Percentiles rank a stretch among this genome's conserved stretches.
Evolutionary conservation across 352 stramenopile genomes (phyloP).

Genomic region (Pythium folliculosum): DNA sequence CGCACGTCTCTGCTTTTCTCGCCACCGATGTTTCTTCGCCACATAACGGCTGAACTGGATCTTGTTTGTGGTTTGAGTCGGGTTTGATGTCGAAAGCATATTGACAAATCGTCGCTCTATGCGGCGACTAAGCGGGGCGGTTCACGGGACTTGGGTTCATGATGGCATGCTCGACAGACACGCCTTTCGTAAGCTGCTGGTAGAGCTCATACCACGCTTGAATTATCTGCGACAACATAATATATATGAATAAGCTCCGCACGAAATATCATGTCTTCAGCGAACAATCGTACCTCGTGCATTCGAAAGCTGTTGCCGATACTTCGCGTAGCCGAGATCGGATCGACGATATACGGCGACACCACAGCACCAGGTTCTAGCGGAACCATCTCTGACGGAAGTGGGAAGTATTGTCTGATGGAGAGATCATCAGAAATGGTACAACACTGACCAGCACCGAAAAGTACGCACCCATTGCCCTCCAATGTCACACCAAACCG

Average conservation of each 20-base stretch:
- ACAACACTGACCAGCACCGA: background rate
- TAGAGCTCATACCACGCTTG: constrained; percentile 43
- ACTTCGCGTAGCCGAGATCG: constrained; percentile 61
- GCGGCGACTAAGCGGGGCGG: constrained; percentile 3
- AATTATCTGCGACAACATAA: constrained; percentile 30
- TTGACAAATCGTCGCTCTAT: constrained; percentile 12
- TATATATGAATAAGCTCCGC: background rate
- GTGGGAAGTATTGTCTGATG: constrained; percentile 68
- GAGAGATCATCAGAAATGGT: background rate
- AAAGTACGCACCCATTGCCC: constrained; percentile 55
- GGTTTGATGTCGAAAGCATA: constrained; percentile 8
- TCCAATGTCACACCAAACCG: constrained; percentile 76
- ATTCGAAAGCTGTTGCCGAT: constrained; percentile 87
- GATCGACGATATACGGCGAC: constrained; percentile 71
- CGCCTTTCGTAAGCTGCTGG: constrained; percentile 35
- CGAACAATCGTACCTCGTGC: constrained; percentile 49
- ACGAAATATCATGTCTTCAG: background rate
- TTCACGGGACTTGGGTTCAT: constrained; percentile 1
- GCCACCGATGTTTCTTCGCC: background rate
- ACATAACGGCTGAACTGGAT: no score
- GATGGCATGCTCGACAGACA: constrained; percentile 25
- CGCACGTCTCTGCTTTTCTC: background rate
- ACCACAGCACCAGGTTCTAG: constrained; percentile 42
- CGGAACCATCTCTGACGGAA: constrained; percentile 48
- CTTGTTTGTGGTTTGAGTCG: constrained; percentile 7